Percentiles rank a stretch among this genome's conserved stretches.
These are phyloP conservation scores for Suillus cothurnatus DNA, from an alignment of 768 basidiomycete genomes.

Conservation along the genomic window DNA sequence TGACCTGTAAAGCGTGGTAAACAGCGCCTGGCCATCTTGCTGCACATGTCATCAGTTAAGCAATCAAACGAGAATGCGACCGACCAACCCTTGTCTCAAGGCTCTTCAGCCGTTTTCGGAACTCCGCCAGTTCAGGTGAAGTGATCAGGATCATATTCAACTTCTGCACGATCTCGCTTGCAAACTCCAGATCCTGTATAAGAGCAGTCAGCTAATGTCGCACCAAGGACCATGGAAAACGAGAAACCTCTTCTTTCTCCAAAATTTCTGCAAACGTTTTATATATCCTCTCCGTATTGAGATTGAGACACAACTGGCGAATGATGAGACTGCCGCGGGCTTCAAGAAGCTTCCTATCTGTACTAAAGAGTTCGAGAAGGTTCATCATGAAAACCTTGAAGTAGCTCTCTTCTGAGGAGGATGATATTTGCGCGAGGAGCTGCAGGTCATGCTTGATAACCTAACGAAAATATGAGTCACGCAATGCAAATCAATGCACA, in stretches of 20 bases:
- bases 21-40: constrained; percentile 97
- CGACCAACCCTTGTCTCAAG: constrained; percentile 83
- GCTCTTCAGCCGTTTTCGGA: constrained; percentile 89
- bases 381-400: constrained; percentile 97
- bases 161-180: constrained; percentile 96
- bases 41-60: constrained; percentile 22
- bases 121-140: constrained; percentile 93
- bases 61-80: constrained; percentile 4
- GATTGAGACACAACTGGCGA: constrained; percentile 88
- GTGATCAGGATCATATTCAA: constrained; percentile 96
- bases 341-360: constrained; percentile 87
- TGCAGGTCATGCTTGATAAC: constrained; percentile 97
- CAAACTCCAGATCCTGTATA: constrained; percentile 91
- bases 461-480: constrained; percentile 37
- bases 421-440: constrained; percentile 95
- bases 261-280: constrained; percentile 95
- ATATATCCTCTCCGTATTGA: constrained; percentile 96
- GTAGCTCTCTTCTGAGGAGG: constrained; percentile 92
- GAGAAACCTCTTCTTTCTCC: constrained; percentile 92
- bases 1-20: constrained; percentile 91
- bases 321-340: constrained; percentile 95
- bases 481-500: background rate
- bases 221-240: background rate
- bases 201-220: background rate
- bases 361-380: constrained; percentile 91